Base-by-base conservation (phyloP, 148 eudicot genomes). In the Suaeda aralocaspica region DNA sequence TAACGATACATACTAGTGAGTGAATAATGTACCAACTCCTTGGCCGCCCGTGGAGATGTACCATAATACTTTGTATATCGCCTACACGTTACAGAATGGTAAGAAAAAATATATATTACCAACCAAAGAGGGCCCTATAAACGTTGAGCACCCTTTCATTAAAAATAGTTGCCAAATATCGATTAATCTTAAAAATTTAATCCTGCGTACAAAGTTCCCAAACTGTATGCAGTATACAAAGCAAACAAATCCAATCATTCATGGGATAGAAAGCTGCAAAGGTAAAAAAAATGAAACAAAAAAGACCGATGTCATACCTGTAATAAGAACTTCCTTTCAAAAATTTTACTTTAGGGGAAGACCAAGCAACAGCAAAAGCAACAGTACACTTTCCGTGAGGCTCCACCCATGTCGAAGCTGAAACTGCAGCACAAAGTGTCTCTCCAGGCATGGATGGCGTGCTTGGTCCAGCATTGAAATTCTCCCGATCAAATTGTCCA, bases 381-480 rank as follows among this genome's bases (percentile, higher is more conserved):
- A 94, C 82, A 30, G 97, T 94, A 81, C 91, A 84, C 75, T 86
- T 94, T 75, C 99, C 99, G 74, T 94, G 97, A 81, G 99, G 91
- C 79, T 94, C 99, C 76, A 94, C 97, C 99, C 97, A 91, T 60
- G 96, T 57, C 34, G 96, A 89, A 81, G 99, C 99, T 68, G 93
- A 89, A 69, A 94, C 96, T 5, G 97, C 97, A 68, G 93, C 97
- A 76, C 99, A 94, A 53, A 72, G 84, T 51, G 99, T 81, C 61
- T 94, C 99, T 45, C 97, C 99, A 60, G 88, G 87, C 73, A 80
- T 81, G 24, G 99, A 91, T 60, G 90, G 97, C 86, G 85, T 83
- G 85, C 88, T 94, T 64, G 85, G 88, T 68, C 97, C 97, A 74
- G 80, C 74, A 65, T 75, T 73, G 72, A 87, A 91, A 74, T 91